Conservation (phyloP, 1,284 basidiomycete genomes). For the Malassezia brasiliensis region DNA sequence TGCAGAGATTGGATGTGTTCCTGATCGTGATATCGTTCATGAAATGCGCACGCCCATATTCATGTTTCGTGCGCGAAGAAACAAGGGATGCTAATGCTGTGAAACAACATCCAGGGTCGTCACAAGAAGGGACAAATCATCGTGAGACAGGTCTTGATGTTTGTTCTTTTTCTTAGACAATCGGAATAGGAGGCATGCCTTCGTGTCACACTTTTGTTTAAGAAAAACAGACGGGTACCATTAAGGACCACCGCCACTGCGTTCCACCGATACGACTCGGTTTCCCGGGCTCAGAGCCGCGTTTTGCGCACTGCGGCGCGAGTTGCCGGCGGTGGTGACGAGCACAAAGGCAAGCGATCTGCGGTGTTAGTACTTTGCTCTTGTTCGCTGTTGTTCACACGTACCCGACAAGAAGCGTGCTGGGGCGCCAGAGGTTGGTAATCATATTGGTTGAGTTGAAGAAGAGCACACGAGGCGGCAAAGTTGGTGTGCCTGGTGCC, state of each 20-base stretch:
- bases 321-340: background rate
- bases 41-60: too few relatives aligned
- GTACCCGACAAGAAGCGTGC: slow-evolving; percentile 1
- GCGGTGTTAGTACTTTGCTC: background rate
- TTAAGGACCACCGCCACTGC: slow-evolving; percentile 16
- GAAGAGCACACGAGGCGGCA: background rate
- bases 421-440: background rate
- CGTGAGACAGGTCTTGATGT: too few relatives aligned
- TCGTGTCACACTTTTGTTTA: too few relatives aligned
- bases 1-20: too few relatives aligned
- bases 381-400: background rate
- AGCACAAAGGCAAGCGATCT: background rate
- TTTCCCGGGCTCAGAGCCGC: background rate
- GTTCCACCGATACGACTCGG: slow-evolving; percentile 14
- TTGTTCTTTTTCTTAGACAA: too few relatives aligned
- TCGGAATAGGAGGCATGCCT: too few relatives aligned
- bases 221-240: too few relatives aligned
- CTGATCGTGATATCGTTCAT: too few relatives aligned
- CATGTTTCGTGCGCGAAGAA: too few relatives aligned
- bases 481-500: background rate
- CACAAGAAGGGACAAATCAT: too few relatives aligned
- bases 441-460: background rate
- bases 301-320: background rate
- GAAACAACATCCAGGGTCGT: too few relatives aligned
- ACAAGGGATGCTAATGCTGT: too few relatives aligned